These are phyloP conservation scores for Monosporascus ibericus DNA, from an alignment of 2,329 filamentous ascomycete genomes.

Conservation along the genomic window DNA sequence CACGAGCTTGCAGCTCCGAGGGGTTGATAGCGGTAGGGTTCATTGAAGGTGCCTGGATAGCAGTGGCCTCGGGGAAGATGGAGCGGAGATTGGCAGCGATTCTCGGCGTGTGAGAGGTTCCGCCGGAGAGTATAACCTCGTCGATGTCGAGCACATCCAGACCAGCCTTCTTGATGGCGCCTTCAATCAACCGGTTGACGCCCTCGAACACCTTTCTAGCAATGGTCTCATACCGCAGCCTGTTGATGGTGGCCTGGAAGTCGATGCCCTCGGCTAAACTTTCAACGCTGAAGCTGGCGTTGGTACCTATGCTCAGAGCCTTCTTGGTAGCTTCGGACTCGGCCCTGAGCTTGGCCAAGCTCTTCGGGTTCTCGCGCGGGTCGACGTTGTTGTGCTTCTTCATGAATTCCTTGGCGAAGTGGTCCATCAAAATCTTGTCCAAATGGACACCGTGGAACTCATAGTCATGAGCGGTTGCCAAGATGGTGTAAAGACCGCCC, in stretches of 20 bases:
- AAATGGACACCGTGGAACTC: constrained; percentile 81
- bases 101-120: constrained; percentile 88
- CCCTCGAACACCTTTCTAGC: constrained; percentile 80
- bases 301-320: constrained; percentile 79
- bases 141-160: constrained; percentile 90
- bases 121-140: constrained; percentile 89
- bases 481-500: constrained; percentile 91
- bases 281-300: constrained; percentile 90
- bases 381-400: constrained; percentile 88
- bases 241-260: constrained; percentile 87
- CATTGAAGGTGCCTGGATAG: constrained; percentile 78
- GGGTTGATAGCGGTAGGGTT: constrained; percentile 78
- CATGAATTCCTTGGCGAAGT: constrained; percentile 97
- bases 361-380: constrained; percentile 72
- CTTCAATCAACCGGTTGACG: constrained; percentile 79
- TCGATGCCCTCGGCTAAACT: constrained; percentile 83
- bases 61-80: constrained; percentile 76
- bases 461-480: constrained; percentile 93
- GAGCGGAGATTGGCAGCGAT: constrained; percentile 73
- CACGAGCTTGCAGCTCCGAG: constrained; percentile 80
- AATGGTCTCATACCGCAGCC: constrained; percentile 86
- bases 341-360: constrained; percentile 84
- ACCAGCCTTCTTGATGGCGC: constrained; percentile 83
- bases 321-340: constrained; percentile 92
- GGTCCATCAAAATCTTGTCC: constrained; percentile 86